Base-by-base conservation (phyloP, 805 yeast genomes). In the Kuraishia floccosa region DNA sequence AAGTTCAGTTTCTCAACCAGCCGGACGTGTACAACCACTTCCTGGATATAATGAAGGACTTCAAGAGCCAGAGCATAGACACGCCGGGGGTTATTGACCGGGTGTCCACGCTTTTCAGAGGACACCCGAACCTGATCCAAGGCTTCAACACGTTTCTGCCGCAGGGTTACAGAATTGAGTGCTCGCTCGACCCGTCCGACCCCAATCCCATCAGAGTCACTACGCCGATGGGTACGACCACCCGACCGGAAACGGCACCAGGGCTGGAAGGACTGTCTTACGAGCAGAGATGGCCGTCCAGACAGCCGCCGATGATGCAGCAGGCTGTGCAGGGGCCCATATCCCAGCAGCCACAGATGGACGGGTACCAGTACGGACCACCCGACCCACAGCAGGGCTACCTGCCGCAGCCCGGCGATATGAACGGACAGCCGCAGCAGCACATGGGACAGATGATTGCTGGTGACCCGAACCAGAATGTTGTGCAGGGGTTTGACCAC, bases 81-180 rank as follows among this genome's bases (percentile, higher is more conserved):
- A 91, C 99, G 0, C 98, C 97, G 0, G 99, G 97, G 22, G 99
- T 91, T 18, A 91, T 91, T 50, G 96, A 89, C 52, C 67, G 98
- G 35, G 98, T 91, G 1, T 84, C 96, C 0, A 70, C 81, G 2
- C 60, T 91, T 34, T 91, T 91, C 54, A 72, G 87, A 39, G 97
- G 96, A 10, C 95, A 86, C 54, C 95, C 95, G 2, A 74, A 79
- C 39, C 65, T 91, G 47, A 89, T 91, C 39, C 97, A 91, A 56
- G 98, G 99, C 0, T 93, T 91, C 58, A 91, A 91, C 59, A 89
- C 99, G 2, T 91, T 91, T 51, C 65, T 91, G 42, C 99, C 99
- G 1, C 95, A 94, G 15, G 99, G 98, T 3, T 91, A 86, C 57
- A 65, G 82, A 40, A 87, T 91, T 41, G 94, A 84, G 52, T 91